These are phyloP conservation scores for Quercus parvula DNA, from an alignment of 306 rosid genomes.

Conservation along the genomic window DNA sequence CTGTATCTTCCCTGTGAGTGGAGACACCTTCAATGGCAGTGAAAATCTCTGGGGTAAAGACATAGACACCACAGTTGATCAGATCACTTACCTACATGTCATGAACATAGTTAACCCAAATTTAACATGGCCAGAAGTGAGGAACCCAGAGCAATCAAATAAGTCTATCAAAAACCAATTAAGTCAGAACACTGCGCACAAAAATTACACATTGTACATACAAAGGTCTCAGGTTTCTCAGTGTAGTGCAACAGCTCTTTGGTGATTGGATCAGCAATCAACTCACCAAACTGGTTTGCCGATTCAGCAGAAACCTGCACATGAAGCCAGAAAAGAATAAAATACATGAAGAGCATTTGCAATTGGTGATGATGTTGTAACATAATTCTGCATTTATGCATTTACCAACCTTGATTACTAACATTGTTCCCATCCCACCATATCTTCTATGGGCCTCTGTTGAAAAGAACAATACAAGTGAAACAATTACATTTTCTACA, in stretches of 20 bases:
- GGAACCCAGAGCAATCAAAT: neutral
- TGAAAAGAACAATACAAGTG: conserved; percentile 9
- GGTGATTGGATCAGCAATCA: conserved; percentile 84
- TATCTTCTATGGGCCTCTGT: conserved; percentile 78
- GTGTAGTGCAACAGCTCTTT: conserved; percentile 94
- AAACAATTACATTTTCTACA: conserved; percentile 8
- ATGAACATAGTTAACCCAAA: conserved; percentile 20
- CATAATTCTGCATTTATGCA: conserved; percentile 6
- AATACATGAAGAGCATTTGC: neutral
- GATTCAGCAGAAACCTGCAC: conserved; percentile 85
- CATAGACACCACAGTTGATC: conserved; percentile 84
- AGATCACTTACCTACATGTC: conserved; percentile 72
- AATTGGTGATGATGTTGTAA: neutral
- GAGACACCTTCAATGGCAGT: conserved; percentile 61
- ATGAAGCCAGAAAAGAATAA: conserved; percentile 5
- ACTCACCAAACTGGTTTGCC: conserved; percentile 84
- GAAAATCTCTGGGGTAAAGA: conserved; percentile 74
- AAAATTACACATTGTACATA: conserved; percentile 26
- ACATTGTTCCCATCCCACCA: conserved; percentile 92
- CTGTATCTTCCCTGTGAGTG: conserved; percentile 70
- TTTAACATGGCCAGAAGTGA: conserved; percentile 12
- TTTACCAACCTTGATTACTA: conserved; percentile 77
- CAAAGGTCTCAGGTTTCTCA: conserved; percentile 96
- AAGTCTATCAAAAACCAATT: conserved; percentile 2
- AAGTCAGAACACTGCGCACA: neutral